Conservation (phyloP, 257 asterid genomes). For the Solanum piurae region DNA sequence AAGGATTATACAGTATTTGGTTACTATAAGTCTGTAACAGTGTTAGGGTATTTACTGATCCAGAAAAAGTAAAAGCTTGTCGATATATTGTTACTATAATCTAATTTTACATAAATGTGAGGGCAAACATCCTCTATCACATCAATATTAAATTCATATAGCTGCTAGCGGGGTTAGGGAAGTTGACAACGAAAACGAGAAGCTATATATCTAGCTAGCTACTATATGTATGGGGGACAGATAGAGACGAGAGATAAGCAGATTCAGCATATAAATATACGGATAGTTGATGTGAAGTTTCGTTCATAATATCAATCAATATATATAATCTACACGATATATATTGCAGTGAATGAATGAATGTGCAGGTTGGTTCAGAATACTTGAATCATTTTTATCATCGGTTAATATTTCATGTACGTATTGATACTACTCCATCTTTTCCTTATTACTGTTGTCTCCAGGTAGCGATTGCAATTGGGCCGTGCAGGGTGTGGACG, state of each 20-base stretch:
- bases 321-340: neutral
- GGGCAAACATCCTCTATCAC: slow-evolving; percentile 1
- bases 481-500: too few species aligned
- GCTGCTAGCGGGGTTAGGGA: neutral
- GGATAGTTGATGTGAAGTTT: neutral
- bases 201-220: neutral
- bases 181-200: neutral
- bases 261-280: neutral
- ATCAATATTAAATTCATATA: neutral
- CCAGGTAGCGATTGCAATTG: neutral
- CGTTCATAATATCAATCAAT: neutral
- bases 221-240: neutral
- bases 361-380: neutral
- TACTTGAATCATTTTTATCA: neutral
- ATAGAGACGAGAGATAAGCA: neutral
- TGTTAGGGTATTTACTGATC: neutral
- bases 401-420: neutral
- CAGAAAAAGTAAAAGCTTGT: neutral
- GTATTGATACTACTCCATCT: neutral
- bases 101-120: neutral
- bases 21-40: neutral
- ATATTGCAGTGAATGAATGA: neutral
- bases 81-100: neutral
- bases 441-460: neutral
- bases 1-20: neutral